These are phyloP conservation scores for Fusarium decemcellulare DNA, from an alignment of 2,329 filamentous ascomycete genomes.

Conservation along the genomic window DNA sequence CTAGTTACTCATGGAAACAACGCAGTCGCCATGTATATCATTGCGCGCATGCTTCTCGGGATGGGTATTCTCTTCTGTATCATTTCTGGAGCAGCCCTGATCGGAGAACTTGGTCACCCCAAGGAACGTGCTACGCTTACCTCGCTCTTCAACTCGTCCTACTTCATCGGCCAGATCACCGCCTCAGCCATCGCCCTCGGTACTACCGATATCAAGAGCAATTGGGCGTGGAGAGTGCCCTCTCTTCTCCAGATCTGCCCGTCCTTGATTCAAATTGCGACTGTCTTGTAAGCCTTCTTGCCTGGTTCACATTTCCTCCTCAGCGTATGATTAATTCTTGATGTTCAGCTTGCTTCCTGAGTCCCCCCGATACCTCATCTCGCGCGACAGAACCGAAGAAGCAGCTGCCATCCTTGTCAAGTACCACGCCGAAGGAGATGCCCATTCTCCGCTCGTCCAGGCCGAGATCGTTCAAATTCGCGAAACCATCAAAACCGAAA, in stretches of 20 bases:
- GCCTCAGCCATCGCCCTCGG: conserved; percentile 63
- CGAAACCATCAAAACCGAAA: conserved; percentile 68
- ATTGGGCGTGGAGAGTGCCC: conserved; percentile 56
- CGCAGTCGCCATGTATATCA: conserved; percentile 70
- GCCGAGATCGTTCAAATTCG: conserved; percentile 74
- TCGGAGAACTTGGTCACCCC: conserved; percentile 73
- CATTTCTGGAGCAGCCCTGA: conserved; percentile 69
- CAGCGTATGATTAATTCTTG: not conserved
- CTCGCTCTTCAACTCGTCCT: conserved; percentile 58
- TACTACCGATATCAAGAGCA: conserved; percentile 54
- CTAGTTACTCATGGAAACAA: not conserved
- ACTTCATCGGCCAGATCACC: conserved; percentile 67
- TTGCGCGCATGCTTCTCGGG: conserved; percentile 72
- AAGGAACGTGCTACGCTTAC: conserved; percentile 70
- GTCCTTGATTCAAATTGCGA: conserved; percentile 55
- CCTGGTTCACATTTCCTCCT: not conserved
- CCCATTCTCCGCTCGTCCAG: conserved; percentile 65
- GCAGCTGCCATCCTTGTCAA: conserved; percentile 51
- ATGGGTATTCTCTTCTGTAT: conserved; percentile 74
- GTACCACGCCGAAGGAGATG: conserved; percentile 68
- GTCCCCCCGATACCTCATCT: conserved; percentile 53
- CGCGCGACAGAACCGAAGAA: conserved; percentile 50
- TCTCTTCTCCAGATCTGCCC: conserved; percentile 61
- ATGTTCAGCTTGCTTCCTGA: conserved; percentile 43
- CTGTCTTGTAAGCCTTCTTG: conserved; percentile 53